These are phyloP conservation scores for Candida tammaniensis DNA, from an alignment of 805 yeast genomes.

Conservation along the genomic window DNA sequence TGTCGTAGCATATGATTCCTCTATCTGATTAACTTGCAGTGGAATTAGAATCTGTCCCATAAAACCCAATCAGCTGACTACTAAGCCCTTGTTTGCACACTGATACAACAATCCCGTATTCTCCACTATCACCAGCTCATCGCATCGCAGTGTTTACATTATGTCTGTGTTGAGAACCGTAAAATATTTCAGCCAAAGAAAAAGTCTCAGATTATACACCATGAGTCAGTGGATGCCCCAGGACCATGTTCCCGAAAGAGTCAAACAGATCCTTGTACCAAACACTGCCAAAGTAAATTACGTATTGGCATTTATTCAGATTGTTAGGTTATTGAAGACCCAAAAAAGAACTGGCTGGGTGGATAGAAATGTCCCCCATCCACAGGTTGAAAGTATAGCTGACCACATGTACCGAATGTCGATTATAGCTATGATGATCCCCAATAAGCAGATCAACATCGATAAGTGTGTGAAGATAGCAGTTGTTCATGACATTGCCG, in stretches of 20 bases:
- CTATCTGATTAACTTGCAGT: too few relatives aligned
- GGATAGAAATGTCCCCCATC: slow-evolving; percentile 52
- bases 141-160: slow-evolving; percentile 11
- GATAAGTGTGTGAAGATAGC: slow-evolving; percentile 81
- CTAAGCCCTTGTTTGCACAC: too few relatives aligned
- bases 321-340: slow-evolving; percentile 67
- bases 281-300: slow-evolving; percentile 37
- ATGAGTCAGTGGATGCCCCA: slow-evolving; percentile 50
- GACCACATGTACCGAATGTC: slow-evolving; percentile 98
- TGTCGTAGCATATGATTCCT: too few relatives aligned
- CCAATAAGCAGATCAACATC: slow-evolving; percentile 51
- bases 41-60: too few relatives aligned
- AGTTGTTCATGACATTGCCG: slow-evolving; percentile 91
- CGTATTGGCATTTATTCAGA: slow-evolving; percentile 58
- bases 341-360: slow-evolving; percentile 95
- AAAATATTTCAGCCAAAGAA: not conserved
- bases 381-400: slow-evolving; percentile 68
- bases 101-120: too few relatives aligned
- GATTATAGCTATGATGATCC: slow-evolving; percentile 69
- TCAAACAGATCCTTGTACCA: slow-evolving; percentile 36
- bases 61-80: too few relatives aligned
- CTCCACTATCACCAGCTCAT: too few relatives aligned
- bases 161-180: not conserved
- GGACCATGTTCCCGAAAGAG: slow-evolving; percentile 47
- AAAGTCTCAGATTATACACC: slow-evolving; percentile 6